Conservation (phyloP, 2,329 filamentous ascomycete species). For the Verticillium nubilum region DNA sequence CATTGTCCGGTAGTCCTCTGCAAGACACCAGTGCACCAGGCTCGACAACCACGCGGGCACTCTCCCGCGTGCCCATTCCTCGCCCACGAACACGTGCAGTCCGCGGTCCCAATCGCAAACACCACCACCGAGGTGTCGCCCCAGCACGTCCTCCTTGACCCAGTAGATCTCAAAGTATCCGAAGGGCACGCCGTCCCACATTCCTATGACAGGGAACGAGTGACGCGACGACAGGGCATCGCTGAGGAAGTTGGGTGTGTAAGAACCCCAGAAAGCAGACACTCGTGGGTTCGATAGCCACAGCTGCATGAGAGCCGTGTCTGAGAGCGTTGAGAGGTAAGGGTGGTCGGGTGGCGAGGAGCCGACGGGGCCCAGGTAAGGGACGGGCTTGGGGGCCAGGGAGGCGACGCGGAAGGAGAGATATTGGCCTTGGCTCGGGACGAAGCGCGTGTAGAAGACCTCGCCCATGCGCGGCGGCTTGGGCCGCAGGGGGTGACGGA, state of each 20-base stretch:
- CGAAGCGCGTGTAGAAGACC: conserved; percentile 81
- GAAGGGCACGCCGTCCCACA: conserved; percentile 93
- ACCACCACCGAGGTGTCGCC: conserved; percentile 58
- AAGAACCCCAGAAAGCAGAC: conserved; percentile 74
- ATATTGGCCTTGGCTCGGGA: conserved; percentile 77
- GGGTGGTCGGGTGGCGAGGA: conserved; percentile 30
- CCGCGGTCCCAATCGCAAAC: conserved; percentile 81
- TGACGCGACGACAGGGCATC: conserved; percentile 61
- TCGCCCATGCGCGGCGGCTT: conserved; percentile 89
- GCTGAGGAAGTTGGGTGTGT: conserved; percentile 61
- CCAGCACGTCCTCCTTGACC: conserved; percentile 87
- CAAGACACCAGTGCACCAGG: conserved; percentile 79
- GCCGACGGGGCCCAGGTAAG: conserved; percentile 56
- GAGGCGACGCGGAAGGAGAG: conserved; percentile 85
- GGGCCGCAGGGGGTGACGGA: conserved; percentile 80
- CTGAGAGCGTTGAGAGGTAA: conserved; percentile 40
- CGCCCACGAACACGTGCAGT: conserved; percentile 82
- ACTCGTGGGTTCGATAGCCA: conserved; percentile 91
- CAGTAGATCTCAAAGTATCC: conserved; percentile 98
- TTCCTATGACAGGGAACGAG: conserved; percentile 84
- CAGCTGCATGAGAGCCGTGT: conserved; percentile 61
- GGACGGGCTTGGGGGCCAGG: conserved; percentile 55
- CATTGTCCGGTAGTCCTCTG: conserved; percentile 74
- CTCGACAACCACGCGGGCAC: conserved; percentile 79
- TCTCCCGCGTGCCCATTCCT: conserved; percentile 84